phyloP scores from a whole-genome alignment of 768 basidiomycete species.

The Russula abietina region DNA sequence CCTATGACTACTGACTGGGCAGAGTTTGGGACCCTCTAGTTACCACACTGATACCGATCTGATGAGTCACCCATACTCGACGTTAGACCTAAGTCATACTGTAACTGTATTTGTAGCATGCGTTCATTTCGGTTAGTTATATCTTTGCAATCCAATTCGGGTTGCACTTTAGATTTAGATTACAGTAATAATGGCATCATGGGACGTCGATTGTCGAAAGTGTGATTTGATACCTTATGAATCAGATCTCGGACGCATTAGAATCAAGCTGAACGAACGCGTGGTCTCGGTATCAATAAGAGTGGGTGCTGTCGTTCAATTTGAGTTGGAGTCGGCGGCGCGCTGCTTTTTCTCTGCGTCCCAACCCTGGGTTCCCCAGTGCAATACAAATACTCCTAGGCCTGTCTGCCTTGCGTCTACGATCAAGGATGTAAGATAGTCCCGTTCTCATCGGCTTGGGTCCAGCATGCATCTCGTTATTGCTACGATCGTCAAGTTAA shows the following conservation, averaged over 20 bases:
- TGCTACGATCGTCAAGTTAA: background rate
- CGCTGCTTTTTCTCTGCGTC: background rate
- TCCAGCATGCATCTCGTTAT: constrained; percentile 38
- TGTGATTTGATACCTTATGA: no score
- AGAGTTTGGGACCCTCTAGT: background rate
- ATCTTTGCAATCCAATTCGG: background rate
- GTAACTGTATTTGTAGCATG: background rate
- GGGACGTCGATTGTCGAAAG: background rate
- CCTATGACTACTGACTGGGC: background rate
- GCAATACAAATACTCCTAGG: background rate
- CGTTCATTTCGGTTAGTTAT: background rate
- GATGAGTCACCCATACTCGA: background rate
- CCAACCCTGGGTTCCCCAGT: constrained; percentile 36
- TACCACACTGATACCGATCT: background rate
- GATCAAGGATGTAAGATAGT: constrained; percentile 28
- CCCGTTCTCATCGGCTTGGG: constrained; percentile 32
- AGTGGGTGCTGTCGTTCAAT: background rate
- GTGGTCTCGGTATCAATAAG: background rate
- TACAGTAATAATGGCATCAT: background rate
- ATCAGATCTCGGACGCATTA: constrained; percentile 6
- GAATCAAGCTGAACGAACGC: background rate
- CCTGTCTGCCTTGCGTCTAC: constrained; percentile 28
- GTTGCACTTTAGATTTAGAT: background rate
- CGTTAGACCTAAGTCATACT: background rate
- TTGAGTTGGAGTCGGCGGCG: background rate